Evolutionary conservation across 2,329 filamentous ascomycete genomes (phyloP), one percentile per base, ranked within the genome.

Genomic region (Trichoderma sp.): DNA sequence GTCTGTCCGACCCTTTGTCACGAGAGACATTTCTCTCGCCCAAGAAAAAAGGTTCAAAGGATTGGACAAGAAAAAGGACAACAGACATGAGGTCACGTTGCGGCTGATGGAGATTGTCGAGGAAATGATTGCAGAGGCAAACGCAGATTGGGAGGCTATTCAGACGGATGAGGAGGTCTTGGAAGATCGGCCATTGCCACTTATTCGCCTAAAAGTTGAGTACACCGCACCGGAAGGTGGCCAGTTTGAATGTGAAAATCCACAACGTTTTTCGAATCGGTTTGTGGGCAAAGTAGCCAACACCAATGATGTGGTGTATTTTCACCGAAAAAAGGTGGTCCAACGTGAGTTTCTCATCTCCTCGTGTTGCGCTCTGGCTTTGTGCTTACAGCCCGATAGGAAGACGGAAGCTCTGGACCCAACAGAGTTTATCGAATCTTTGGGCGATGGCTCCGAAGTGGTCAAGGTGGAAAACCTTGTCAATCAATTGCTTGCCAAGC

Each of bases 261-360:
- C 97, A 0, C 97, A 98, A 82, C 92, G 97, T 9, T 98, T 98
- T 81, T 98, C 96, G 0, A 97, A 97, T 82, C 91, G 95, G 3
- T 99, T 98, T 79, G 89, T 93, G 1, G 93, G 92, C n/a, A 94
- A 91, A 81, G 96, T 99, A 1, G 97, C 97, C 76, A 99, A 99
- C 81, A 92, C 93, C 11, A 97, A 95, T 79, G 97, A 99, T 80
- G 95, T 99, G 0, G 92, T 99, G 0, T 93, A 96, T 80, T 98
- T 97, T 82, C 92, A 98, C 83, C 91, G 94, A 74, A 98, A 96
- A 85, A 98, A 98, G 85, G 90, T 90, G n/a, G 84, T 83, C 2
- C 81, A 82, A n/a, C 81, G 83, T 82, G 79, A 69, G 82, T 78
- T 4, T 11, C 21, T 11, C 31, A 38, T 56, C 21, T 29, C 12